Evolutionary conservation across 202 grass and related monocot species (phyloP), one percentile per base, ranked within the genome.

Genomic region (Elaeis oleifera): DNA sequence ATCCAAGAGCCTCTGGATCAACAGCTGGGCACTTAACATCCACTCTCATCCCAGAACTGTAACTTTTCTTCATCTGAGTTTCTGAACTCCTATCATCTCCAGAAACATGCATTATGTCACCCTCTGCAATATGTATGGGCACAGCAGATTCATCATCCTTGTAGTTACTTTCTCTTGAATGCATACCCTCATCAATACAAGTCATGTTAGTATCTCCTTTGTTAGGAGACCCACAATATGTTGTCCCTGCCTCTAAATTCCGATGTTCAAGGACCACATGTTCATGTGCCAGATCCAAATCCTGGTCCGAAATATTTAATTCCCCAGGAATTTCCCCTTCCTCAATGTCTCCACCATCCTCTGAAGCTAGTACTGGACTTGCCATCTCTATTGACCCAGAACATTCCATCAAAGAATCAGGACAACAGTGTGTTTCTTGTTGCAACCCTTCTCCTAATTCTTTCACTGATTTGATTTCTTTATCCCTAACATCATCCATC

Each of bases 291-390:
- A 56, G 64, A 82, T 71, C 31, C 16, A 25, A 51, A 68, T 3
- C 21, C 2, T 56, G 18, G 3, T 44, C 18, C 3, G 27, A 68
- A 68, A 21, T 56, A 25, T 25, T 56, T 56, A 68, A 68, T 19
- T 68, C 36, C 65, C 21, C 88, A 59, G 84, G 79, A 78, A 94
- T 99, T 82, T 99, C 88, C 74, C 88, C 85, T 81, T 99, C 88
- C 76, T 92, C 88, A 36, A 89, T 74, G 52, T 72, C 65, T 15
- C 9, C 89, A 71, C 21, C 65, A 64, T 56, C 66, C 2, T 62
- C 59, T 53, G 59, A 55, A 55, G 19, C 14, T 14, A 73, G 0
- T 18, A 63, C 27, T 13, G 18, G 3, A 63, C 55, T 22, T 55
- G 78, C 6, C 6, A 31, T 70, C 21, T 63, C 72, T 0, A 13